These are phyloP conservation scores for Fusarium acutatum DNA, from an alignment of 2,329 filamentous ascomycete genomes.

Conservation along the genomic window DNA sequence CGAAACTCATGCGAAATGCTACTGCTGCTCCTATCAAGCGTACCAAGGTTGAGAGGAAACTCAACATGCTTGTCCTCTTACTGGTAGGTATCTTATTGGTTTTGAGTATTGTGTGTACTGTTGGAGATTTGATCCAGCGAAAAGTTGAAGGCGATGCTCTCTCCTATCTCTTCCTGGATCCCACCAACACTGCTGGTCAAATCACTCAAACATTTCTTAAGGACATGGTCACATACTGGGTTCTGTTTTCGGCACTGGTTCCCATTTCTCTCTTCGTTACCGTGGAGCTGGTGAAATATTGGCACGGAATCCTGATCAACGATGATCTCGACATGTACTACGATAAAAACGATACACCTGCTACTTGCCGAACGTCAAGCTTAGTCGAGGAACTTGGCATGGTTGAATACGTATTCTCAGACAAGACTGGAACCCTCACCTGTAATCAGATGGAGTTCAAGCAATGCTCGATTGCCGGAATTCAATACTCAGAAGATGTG, in stretches of 20 bases:
- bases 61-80: slow-evolving; percentile 93
- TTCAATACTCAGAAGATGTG: slow-evolving; percentile 92
- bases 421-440: slow-evolving; percentile 97
- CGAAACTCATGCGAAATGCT: slow-evolving; percentile 98
- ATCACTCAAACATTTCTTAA: slow-evolving; percentile 85
- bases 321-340: slow-evolving; percentile 98
- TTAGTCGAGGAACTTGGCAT: slow-evolving; percentile 97
- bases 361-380: slow-evolving; percentile 94
- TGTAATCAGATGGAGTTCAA: slow-evolving; percentile 99
- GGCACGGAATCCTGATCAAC: slow-evolving; percentile 96
- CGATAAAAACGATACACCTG: slow-evolving; percentile 92
- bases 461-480: slow-evolving; percentile 89
- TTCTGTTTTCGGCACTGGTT: slow-evolving; percentile 94
- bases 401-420: slow-evolving; percentile 98
- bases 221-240: slow-evolving; percentile 98
- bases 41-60: slow-evolving; percentile 91
- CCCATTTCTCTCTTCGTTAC: slow-evolving; percentile 98
- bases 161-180: slow-evolving; percentile 74
- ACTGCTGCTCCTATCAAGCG: slow-evolving; percentile 97
- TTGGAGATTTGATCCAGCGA: slow-evolving; percentile 87
- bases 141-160: slow-evolving; percentile 70
- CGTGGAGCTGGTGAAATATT: slow-evolving; percentile 97
- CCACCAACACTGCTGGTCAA: slow-evolving; percentile 61
- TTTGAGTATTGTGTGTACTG: slow-evolving; percentile 88
- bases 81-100: slow-evolving; percentile 84